phyloP scores from a whole-genome alignment of 1,284 basidiomycete species.

The Cryptococcus maquisensis region DNA sequence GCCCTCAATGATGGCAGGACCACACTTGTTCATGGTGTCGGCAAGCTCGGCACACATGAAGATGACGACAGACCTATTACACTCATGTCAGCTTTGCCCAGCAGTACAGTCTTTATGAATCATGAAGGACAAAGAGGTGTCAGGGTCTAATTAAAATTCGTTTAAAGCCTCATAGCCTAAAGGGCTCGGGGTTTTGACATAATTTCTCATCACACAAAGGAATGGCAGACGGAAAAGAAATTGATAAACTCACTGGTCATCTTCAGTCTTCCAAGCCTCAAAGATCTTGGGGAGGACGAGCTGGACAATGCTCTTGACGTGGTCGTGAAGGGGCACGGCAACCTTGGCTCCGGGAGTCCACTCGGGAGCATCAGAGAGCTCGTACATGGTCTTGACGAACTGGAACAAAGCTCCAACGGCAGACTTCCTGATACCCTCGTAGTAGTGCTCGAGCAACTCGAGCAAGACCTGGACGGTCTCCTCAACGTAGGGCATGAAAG shows the following conservation, averaged over 20 bases:
- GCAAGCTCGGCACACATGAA: constrained; percentile 80
- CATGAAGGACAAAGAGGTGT: constrained; percentile 15
- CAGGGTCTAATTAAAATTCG: constrained; percentile 38
- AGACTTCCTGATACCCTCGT: constrained; percentile 96
- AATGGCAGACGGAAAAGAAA: not conserved
- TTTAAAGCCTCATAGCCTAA: constrained; percentile 58
- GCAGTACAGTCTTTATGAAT: constrained; percentile 2
- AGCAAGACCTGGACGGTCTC: constrained; percentile 74
- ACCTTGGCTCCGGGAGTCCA: constrained; percentile 73
- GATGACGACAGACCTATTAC: constrained; percentile 75
- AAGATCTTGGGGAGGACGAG: constrained; percentile 72
- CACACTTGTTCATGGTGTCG: constrained; percentile 85
- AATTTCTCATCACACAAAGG: constrained; percentile 58
- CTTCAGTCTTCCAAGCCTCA: constrained; percentile 89
- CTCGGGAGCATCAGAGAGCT: constrained; percentile 72
- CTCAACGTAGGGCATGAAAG: constrained; percentile 80
- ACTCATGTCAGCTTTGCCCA: not conserved
- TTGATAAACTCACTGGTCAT: constrained; percentile 80
- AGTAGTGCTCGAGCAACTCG: constrained; percentile 83
- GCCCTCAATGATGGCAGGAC: constrained; percentile 73
- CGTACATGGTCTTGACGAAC: constrained; percentile 88
- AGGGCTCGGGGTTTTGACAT: constrained; percentile 65
- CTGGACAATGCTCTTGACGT: constrained; percentile 76
- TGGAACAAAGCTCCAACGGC: constrained; percentile 85
- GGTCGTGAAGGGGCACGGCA: constrained; percentile 62